A percentile compares a stretch with the other conserved stretches of the same genome.
phyloP scores from a whole-genome alignment of 2,329 filamentous ascomycete genomes.

The Catunica adiposa region DNA sequence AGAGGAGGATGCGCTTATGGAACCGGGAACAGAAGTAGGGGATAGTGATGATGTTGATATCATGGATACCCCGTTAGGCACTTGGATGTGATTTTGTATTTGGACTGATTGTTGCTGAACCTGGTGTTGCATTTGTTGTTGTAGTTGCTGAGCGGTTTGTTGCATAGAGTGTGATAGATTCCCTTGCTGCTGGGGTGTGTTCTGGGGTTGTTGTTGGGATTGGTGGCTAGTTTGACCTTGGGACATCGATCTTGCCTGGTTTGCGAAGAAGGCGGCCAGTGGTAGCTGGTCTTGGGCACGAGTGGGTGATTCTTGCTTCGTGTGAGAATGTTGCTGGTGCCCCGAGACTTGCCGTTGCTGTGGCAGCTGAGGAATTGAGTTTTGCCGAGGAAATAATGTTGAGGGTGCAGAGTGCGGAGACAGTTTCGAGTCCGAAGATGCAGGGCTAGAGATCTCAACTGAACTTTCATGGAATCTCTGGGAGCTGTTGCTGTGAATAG shows the following conservation, averaged over 20 bases:
- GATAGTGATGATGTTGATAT: not conserved
- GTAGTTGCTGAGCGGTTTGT: not conserved
- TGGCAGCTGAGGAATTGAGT: not conserved
- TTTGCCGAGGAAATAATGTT: not conserved
- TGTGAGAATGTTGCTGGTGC: not conserved
- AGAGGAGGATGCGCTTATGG: not conserved
- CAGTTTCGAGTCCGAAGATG: conserved; percentile 12
- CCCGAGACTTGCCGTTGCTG: not conserved
- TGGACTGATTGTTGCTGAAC: conserved; percentile 5
- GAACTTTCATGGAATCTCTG: conserved; percentile 7
- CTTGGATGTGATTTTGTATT: conserved; percentile 1
- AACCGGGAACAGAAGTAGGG: not conserved
- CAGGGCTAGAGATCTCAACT: conserved; percentile 10
- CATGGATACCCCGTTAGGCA: not conserved
- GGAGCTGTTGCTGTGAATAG: conserved; percentile 7
- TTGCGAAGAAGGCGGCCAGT: not conserved
- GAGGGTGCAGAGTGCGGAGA: conserved; percentile 6
- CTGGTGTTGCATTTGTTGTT: not conserved
- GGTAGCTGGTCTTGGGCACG: not conserved
- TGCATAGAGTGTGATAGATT: not conserved
- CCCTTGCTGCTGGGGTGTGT: not conserved
- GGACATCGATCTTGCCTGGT: not conserved
- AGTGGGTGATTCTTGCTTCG: too few species aligned
- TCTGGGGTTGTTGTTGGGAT: not conserved
- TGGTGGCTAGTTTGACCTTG: not conserved